These are phyloP conservation scores for Epichloe hybrida DNA, from an alignment of 2,329 filamentous ascomycete genomes.

Conservation along the genomic window DNA sequence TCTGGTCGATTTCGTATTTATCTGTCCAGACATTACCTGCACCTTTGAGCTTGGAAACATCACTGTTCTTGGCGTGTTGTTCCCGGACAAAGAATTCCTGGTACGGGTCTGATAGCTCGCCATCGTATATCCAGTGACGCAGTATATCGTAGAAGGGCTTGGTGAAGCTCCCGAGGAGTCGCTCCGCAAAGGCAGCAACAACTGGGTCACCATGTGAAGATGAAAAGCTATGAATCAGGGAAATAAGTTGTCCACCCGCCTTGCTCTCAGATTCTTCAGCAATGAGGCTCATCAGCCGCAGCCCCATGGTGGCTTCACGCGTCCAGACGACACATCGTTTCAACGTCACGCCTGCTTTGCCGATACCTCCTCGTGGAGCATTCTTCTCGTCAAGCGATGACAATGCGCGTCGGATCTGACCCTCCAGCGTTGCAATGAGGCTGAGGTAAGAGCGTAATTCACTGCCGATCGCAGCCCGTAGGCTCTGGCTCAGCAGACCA, in stretches of 20 bases:
- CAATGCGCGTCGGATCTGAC: slow-evolving; percentile 75
- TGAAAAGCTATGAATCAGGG: slow-evolving; percentile 84
- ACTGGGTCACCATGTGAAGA: slow-evolving; percentile 91
- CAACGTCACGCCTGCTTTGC: slow-evolving; percentile 80
- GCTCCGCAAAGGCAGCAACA: slow-evolving; percentile 83
- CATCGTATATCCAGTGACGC: slow-evolving; percentile 94
- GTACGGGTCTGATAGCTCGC: slow-evolving; percentile 92
- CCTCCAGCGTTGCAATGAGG: slow-evolving; percentile 82
- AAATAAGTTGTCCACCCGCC: slow-evolving; percentile 84
- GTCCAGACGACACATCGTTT: slow-evolving; percentile 97
- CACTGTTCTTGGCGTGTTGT: slow-evolving; percentile 41
- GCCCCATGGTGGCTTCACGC: slow-evolving; percentile 86
- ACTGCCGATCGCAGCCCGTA: slow-evolving; percentile 70
- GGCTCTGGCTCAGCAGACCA: slow-evolving; percentile 81
- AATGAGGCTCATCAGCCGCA: slow-evolving; percentile 86
- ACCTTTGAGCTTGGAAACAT: slow-evolving; percentile 40
- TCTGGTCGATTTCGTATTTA: slow-evolving; percentile 76
- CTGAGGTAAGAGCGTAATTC: slow-evolving; percentile 84
- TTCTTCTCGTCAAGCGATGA: slow-evolving; percentile 54
- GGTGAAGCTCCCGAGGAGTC: slow-evolving; percentile 74
- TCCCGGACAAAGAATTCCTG: slow-evolving; percentile 91
- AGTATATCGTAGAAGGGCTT: slow-evolving; percentile 94
- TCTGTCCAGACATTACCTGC: slow-evolving; percentile 95
- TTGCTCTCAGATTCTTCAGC: slow-evolving; percentile 75
- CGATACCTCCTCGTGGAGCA: slow-evolving; percentile 55